Evolutionary conservation across 2,329 filamentous ascomycete species (phyloP).

Genomic region (Paramyrothecium sp.): DNA sequence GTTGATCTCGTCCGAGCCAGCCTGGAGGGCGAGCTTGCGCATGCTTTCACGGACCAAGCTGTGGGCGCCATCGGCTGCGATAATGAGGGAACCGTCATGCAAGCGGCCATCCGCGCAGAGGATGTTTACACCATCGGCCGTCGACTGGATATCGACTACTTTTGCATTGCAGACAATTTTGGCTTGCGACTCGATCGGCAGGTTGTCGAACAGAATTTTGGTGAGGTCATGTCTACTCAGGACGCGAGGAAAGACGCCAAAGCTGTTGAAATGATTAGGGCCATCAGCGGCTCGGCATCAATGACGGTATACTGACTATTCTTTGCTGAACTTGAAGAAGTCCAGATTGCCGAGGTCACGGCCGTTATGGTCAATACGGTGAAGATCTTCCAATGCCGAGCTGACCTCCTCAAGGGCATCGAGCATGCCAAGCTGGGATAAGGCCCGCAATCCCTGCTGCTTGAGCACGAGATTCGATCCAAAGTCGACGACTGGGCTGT

Average conservation of each 20-base stretch:
- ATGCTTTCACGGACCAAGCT: conserved; percentile 33
- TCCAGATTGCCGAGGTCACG: conserved; percentile 18
- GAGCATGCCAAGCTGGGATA: conserved; percentile 30
- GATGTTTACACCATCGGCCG: conserved; percentile 22
- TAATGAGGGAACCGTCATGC: conserved; percentile 31
- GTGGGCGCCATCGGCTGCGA: conserved; percentile 43
- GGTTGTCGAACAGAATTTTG: conserved; percentile 25
- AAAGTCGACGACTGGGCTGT: conserved; percentile 22
- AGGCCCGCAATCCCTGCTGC: conserved; percentile 21
- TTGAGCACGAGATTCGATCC: conserved; percentile 29
- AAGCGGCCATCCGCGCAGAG: conserved; percentile 28
- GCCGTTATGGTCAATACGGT: conserved; percentile 22
- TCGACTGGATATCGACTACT: conserved; percentile 17
- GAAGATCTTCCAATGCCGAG: conserved; percentile 16
- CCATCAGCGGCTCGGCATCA: rapidly evolving
- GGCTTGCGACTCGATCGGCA: conserved; percentile 20
- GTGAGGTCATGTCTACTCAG: conserved; percentile 34
- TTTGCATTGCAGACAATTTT: conserved; percentile 24
- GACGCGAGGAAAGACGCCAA: conserved; percentile 22
- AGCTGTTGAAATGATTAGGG: conserved; percentile 11
- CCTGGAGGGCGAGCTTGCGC: conserved; percentile 23
- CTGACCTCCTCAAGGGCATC: conserved; percentile 15
- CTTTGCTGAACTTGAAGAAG: conserved; percentile 17
- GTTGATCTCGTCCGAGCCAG: conserved; percentile 13
- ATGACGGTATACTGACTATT: conserved; percentile 15